These are phyloP conservation scores for Yamadazyma atmosphaerica DNA, from an alignment of 1,139 yeast species.

Conservation along the genomic window DNA sequence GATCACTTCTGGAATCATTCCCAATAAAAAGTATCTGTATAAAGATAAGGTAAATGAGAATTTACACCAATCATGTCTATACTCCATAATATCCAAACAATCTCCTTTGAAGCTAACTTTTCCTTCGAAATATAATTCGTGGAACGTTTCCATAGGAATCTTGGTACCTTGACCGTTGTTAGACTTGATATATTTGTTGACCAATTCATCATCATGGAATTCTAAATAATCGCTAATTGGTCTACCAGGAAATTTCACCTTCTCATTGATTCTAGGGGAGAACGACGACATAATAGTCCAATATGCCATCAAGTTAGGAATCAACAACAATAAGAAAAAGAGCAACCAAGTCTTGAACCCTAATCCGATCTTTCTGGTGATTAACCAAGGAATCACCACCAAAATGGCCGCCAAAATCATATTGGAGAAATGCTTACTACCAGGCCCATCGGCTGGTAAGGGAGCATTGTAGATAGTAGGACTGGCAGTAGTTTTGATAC, in stretches of 20 bases:
- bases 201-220: conserved; percentile 75
- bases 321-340: conserved; percentile 48
- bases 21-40: conserved; percentile 79
- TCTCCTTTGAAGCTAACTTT: conserved; percentile 90
- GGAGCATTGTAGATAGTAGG: conserved; percentile 87
- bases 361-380: conserved; percentile 68
- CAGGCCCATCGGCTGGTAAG: conserved; percentile 91
- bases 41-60: conserved; percentile 77
- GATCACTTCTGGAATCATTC: conserved; percentile 91
- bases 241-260: conserved; percentile 70
- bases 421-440: conserved; percentile 75
- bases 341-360: conserved; percentile 70
- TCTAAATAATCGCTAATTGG: conserved; percentile 81
- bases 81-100: conserved; percentile 78
- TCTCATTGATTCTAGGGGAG: conserved; percentile 82
- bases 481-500: conserved; percentile 60
- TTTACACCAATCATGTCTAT: conserved; percentile 88
- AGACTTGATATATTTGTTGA: conserved; percentile 59
- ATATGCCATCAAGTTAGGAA: conserved; percentile 77
- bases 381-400: conserved; percentile 61
- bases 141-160: conserved; percentile 93
- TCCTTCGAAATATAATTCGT: conserved; percentile 79
- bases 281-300: conserved; percentile 79
- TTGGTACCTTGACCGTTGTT: conserved; percentile 63
- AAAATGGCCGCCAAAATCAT: conserved; percentile 51